Percentiles rank a stretch among this genome's conserved stretches.
Evolutionary conservation across 192 early-diverging fungal genomes (phyloP).

Genomic region (Cladochytrium replicatum): DNA sequence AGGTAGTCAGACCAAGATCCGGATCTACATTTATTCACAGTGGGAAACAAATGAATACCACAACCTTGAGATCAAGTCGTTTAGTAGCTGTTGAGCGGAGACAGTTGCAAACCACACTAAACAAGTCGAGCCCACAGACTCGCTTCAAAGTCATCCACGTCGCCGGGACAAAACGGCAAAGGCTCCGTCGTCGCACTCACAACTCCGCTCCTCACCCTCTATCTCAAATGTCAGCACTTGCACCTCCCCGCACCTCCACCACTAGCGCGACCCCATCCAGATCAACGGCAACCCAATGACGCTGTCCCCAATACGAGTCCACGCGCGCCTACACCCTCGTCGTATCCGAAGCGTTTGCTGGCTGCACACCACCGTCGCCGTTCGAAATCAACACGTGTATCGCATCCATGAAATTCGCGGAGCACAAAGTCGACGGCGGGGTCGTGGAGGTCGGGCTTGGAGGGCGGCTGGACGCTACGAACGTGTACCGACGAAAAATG

Average conservation of each 20-base stretch:
- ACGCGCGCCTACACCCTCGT: too few relatives aligned
- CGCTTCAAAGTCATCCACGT: slow-evolving; percentile 60
- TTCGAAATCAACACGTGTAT: slow-evolving; percentile 65
- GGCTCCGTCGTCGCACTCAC: slow-evolving; percentile 65
- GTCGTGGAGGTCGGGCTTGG: slow-evolving; percentile 81
- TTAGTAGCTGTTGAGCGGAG: too few relatives aligned
- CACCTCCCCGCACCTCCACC: slow-evolving; percentile 70
- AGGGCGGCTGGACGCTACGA: slow-evolving; percentile 71
- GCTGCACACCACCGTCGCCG: slow-evolving; percentile 33
- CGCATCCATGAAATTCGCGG: slow-evolving; percentile 27
- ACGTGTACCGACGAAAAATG: slow-evolving; percentile 46
- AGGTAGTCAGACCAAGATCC: too few relatives aligned
- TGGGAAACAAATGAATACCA: too few relatives aligned
- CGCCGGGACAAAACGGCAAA: slow-evolving; percentile 85
- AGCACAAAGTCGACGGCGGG: slow-evolving; percentile 52
- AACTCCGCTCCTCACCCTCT: slow-evolving; percentile 2
- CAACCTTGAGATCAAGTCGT: too few relatives aligned
- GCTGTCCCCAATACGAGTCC: too few relatives aligned
- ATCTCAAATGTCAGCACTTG: slow-evolving; percentile 48
- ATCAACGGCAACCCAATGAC: slow-evolving; percentile 47
- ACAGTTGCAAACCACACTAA: too few relatives aligned
- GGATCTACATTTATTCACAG: too few relatives aligned
- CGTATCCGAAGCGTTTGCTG: too few relatives aligned
- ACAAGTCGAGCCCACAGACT: slow-evolving; percentile 44
- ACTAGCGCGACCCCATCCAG: slow-evolving; percentile 51